Evolutionary conservation across 2,329 filamentous ascomycete species (phyloP).

Genomic region (Xylaria sp.): DNA sequence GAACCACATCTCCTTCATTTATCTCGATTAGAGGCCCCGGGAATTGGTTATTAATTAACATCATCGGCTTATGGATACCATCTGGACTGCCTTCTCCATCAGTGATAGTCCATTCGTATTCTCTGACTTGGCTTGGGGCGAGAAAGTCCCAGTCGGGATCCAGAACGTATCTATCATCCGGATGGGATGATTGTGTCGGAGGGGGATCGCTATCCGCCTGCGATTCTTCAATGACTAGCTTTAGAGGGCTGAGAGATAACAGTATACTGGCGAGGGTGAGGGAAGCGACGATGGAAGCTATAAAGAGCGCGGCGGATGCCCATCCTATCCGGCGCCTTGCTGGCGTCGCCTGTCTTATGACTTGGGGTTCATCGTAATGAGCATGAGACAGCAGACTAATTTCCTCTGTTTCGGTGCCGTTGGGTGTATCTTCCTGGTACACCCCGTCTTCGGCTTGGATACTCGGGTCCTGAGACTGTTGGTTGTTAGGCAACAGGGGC

Average conservation of each 20-base stretch:
- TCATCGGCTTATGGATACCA: conserved; percentile 66
- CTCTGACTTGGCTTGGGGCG: conserved; percentile 61
- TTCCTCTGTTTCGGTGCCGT: conserved; percentile 3
- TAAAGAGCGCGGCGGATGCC: conserved; percentile 26
- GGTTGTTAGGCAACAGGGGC: not conserved
- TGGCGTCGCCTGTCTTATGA: not conserved
- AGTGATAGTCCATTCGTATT: conserved; percentile 70
- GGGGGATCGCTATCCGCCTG: conserved; percentile 2
- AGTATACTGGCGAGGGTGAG: conserved; percentile 33
- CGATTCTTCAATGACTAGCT: conserved; percentile 14
- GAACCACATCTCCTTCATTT: conserved; percentile 77
- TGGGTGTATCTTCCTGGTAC: conserved; percentile 1
- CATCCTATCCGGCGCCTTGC: conserved; percentile 20
- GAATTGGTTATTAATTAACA: conserved; percentile 80
- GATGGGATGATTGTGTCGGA: conserved; percentile 27
- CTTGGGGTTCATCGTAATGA: conserved; percentile 8
- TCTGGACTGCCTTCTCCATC: conserved; percentile 71
- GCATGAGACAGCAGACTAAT: conserved; percentile 14
- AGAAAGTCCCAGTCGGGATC: conserved; percentile 65
- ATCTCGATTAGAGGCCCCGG: conserved; percentile 78
- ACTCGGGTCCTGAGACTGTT: not conserved
- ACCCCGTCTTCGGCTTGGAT: not conserved
- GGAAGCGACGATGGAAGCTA: conserved; percentile 15
- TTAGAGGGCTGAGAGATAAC: conserved; percentile 31
- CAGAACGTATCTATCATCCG: conserved; percentile 65